Base-by-base conservation (phyloP, 108 stramenopile genomes). In the Skeletonema marinoi region DNA sequence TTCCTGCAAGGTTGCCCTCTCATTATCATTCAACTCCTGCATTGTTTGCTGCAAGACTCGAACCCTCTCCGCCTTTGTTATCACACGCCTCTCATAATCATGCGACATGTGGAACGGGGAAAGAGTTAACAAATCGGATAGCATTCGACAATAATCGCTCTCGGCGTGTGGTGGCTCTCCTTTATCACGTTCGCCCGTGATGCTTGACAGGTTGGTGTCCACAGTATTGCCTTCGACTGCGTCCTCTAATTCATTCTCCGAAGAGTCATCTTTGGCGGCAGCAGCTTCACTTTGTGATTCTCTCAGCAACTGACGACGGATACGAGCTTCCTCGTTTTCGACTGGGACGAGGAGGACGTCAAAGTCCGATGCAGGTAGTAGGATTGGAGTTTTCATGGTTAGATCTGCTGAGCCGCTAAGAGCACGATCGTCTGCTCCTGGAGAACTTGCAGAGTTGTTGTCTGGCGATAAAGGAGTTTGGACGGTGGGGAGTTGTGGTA, bases 31-130 rank as follows among this genome's bases (percentile, higher is more conserved):
- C 61, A 95, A 59, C 63, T 90, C 89, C 44, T 86, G 85, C 65
- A 95, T 81, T 1, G 90, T 85, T 70, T 82, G 78, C 63, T 95
- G 92, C 56, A 95, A 78, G 44, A 68, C 87, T 35, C 85, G 51
- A 77, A 95, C 90, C 29, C 89, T 78, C 51, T 95, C 94, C 1
- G 91, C 91, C 71, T 90, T 93, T 12, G 78, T 85, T 2, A 92
- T 54, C 16, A 88, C 89, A 19, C 86, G 84, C 12, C 89, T 77
- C 51, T 95, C 94, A 60, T 95, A 95, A 73, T 95, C 94, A 30
- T 88, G 65, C 4, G 94, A 91, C 69, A 95, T 84, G 16, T 88
- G 85, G 62, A 95, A 95, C n/a, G 94, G 94, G n/a, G 87, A 91
- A 11, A 89, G 84, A 16, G 89, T 90, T 21, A 95, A 64, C 10